Conservation (phyloP, 768 basidiomycete species). For the Cystofilobasidium ferigula region DNA sequence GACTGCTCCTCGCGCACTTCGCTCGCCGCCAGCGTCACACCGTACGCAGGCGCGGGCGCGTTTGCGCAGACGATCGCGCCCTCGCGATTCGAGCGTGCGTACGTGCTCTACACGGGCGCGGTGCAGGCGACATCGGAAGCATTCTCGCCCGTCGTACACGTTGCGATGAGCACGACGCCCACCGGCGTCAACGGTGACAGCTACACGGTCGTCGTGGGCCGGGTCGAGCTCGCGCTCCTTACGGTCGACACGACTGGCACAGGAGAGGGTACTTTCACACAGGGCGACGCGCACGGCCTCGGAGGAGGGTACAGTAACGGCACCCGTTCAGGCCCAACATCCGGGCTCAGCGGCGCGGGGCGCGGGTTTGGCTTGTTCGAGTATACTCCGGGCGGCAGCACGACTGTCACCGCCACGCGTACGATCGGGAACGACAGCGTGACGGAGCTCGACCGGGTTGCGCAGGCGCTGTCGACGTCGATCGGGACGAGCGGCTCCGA, state of each 20-base stretch:
- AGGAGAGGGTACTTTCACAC: slow-evolving; percentile 8
- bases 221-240: slow-evolving; percentile 64
- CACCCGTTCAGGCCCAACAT: slow-evolving; percentile 28
- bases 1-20: slow-evolving; percentile 57
- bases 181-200: slow-evolving; percentile 56
- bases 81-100: slow-evolving; percentile 42
- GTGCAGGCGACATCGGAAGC: slow-evolving; percentile 55
- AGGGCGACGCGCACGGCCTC: neutral
- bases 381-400: slow-evolving; percentile 49
- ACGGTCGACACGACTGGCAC: slow-evolving; percentile 38
- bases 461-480: slow-evolving; percentile 19
- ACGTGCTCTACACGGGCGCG: slow-evolving; percentile 63
- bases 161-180: slow-evolving; percentile 57
- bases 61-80: slow-evolving; percentile 60
- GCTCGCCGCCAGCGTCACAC: slow-evolving; percentile 55
- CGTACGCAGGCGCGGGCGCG: slow-evolving; percentile 57
- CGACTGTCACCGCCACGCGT: slow-evolving; percentile 53
- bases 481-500: slow-evolving; percentile 16
- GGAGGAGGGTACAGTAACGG: slow-evolving; percentile 22
- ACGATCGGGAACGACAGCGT: slow-evolving; percentile 56
- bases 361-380: slow-evolving; percentile 78
- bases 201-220: slow-evolving; percentile 74
- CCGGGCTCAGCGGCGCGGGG: slow-evolving; percentile 29
- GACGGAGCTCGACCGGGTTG: slow-evolving; percentile 43
- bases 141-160: slow-evolving; percentile 63